Evolutionary conservation across 495 filamentous ascomycete species (phyloP).

Genomic region (Hyaloscypha variabilis): DNA sequence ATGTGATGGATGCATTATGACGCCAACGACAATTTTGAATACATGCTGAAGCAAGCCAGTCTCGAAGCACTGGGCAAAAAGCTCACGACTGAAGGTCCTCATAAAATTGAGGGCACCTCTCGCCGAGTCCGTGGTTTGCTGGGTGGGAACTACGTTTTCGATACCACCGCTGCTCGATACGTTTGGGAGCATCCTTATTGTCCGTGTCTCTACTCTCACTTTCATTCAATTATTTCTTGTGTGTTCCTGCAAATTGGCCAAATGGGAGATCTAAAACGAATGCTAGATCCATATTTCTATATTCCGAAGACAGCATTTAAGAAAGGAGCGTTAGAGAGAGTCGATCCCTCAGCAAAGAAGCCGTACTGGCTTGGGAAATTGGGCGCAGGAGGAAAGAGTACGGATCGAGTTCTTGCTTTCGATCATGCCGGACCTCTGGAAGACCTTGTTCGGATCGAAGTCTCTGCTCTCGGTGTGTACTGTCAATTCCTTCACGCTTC

Average conservation of each 20-base stretch:
- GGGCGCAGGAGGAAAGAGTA: conserved; percentile 10
- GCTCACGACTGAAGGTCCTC: conserved; percentile 7
- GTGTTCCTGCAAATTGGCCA: not conserved
- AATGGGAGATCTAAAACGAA: too few species aligned
- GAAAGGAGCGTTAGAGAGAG: conserved; percentile 3
- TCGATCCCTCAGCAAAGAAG: not conserved
- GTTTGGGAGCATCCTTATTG: conserved; percentile 11
- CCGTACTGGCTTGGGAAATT: conserved; percentile 7
- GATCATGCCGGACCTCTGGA: conserved; percentile 1
- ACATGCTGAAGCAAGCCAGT: not conserved
- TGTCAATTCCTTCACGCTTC: not conserved
- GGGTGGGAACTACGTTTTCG: conserved; percentile 6
- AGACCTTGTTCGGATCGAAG: conserved; percentile 15
- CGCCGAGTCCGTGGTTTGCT: conserved; percentile 5
- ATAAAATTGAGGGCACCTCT: conserved; percentile 1
- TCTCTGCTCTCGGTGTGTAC: conserved; percentile 15
- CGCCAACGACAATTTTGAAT: not conserved
- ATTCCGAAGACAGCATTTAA: conserved; percentile 2
- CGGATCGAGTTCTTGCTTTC: conserved; percentile 18
- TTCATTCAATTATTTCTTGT: not conserved
- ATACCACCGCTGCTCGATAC: not conserved
- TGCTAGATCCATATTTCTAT: conserved; percentile 23
- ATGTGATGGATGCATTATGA: not conserved
- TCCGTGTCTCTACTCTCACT: not conserved
- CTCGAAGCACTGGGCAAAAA: conserved; percentile 3